Percentiles rank a stretch among this genome's conserved stretches.
Conservation (phyloP, 163 green algal genomes). For the Scenedesmus sp. region DNA sequence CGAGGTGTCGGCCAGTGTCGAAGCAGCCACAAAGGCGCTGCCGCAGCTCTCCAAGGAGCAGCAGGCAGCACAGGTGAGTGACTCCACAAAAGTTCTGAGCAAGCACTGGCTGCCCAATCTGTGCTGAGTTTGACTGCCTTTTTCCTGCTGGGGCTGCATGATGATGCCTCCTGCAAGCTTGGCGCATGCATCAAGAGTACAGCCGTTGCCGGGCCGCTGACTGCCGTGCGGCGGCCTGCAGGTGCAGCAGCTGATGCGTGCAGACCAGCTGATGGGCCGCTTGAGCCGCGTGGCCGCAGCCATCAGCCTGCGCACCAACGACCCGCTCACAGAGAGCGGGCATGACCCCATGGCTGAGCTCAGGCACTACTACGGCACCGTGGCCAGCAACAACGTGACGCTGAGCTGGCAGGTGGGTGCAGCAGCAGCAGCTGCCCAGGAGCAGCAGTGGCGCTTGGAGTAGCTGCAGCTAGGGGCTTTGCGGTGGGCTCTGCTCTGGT, state of each 20-base stretch:
- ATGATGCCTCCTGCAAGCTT: not conserved
- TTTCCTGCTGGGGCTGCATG: not conserved
- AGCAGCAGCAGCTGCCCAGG: not conserved
- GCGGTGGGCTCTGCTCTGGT: no score
- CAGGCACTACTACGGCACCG: conserved; percentile 39
- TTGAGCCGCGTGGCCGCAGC: conserved; percentile 40
- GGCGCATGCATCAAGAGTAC: not conserved
- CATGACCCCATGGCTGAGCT: conserved; percentile 45
- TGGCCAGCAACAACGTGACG: conserved; percentile 34
- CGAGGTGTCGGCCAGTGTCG: conserved; percentile 19
- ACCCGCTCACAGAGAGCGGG: conserved; percentile 37
- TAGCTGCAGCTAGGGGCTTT: no score
- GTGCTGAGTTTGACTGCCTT: no score
- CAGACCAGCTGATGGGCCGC: conserved; percentile 46
- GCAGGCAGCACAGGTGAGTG: conserved; percentile 23
- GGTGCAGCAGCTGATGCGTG: conserved; percentile 37
- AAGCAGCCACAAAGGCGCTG: conserved; percentile 15
- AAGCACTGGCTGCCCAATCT: no score
- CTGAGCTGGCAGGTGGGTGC: conserved; percentile 30
- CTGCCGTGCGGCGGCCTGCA: conserved; percentile 1
- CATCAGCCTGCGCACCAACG: conserved; percentile 47
- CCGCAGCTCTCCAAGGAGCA: conserved; percentile 23
- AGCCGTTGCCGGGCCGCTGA: not conserved
- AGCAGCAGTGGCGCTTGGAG: not conserved
- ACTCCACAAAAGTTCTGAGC: not conserved